These are phyloP conservation scores for Nidularia pulvinata DNA, from an alignment of 768 basidiomycete genomes.

Conservation along the genomic window DNA sequence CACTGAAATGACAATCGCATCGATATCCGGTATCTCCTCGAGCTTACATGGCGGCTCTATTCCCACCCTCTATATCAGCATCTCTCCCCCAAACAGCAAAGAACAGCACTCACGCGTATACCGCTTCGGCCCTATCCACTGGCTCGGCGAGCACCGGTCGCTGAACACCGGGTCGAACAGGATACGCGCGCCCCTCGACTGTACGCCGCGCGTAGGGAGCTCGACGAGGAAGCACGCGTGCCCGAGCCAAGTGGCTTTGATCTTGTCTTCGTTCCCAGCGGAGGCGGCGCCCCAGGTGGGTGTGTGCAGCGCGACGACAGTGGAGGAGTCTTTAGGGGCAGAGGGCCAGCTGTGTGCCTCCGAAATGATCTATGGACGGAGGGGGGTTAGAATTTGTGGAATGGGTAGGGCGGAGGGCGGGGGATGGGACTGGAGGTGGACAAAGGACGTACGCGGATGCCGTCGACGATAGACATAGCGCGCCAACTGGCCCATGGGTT, in stretches of 20 bases:
- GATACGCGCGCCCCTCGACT: slow-evolving; percentile 37
- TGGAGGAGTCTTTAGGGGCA: neutral
- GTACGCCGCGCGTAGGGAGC: slow-evolving; percentile 30
- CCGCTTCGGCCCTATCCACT: slow-evolving; percentile 43
- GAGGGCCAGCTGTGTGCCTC: neutral
- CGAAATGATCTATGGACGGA: neutral
- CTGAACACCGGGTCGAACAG: slow-evolving; percentile 57
- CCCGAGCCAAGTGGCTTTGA: slow-evolving; percentile 55
- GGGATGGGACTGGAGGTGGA: slow-evolving; percentile 8
- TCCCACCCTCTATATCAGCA: neutral
- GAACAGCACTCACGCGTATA: slow-evolving; percentile 37
- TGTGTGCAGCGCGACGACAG: slow-evolving; percentile 3
- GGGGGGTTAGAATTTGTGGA: neutral
- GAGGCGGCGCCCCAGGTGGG: slow-evolving; percentile 32
- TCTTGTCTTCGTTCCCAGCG: slow-evolving; percentile 23
- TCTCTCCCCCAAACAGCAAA: neutral
- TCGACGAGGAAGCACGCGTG: slow-evolving; percentile 57
- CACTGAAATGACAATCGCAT: slow-evolving; percentile 63
- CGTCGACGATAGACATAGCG: neutral
- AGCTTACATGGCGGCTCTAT: slow-evolving; percentile 49
- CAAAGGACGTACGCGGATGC: slow-evolving; percentile 5
- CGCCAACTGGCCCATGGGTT: slow-evolving; percentile 27
- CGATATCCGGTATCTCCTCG: slow-evolving; percentile 58
- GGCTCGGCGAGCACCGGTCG: slow-evolving; percentile 47
- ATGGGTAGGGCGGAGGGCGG: neutral